Percentiles rank a stretch among this genome's conserved stretches.
phyloP scores from a whole-genome alignment of 2,329 filamentous ascomycete species.

The Fusarium floridanum region DNA sequence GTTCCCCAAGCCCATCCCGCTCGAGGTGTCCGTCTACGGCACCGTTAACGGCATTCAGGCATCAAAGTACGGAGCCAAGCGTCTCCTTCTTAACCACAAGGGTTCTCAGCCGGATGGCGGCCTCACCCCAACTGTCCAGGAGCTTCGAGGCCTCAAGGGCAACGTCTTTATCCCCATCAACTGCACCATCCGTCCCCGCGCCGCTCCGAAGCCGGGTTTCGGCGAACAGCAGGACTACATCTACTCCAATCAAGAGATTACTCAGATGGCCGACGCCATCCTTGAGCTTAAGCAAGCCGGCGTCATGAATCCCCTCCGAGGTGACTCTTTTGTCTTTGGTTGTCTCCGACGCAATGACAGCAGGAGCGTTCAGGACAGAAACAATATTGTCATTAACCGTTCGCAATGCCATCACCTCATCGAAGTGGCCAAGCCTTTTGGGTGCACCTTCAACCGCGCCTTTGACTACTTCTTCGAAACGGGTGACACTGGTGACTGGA shows the following conservation, averaged over 20 bases:
- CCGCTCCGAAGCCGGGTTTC: constrained; percentile 24
- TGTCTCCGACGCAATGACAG: constrained; percentile 49
- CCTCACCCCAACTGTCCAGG: constrained; percentile 61
- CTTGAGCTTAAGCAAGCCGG: constrained; percentile 52
- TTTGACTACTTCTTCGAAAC: constrained; percentile 62
- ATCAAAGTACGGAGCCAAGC: constrained; percentile 58
- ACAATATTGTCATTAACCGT: constrained; percentile 53
- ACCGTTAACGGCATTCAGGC: constrained; percentile 55
- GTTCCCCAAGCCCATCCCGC: constrained; percentile 43
- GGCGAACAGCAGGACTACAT: constrained; percentile 59
- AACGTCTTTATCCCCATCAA: constrained; percentile 58
- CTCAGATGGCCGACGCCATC: constrained; percentile 59
- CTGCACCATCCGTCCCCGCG: constrained; percentile 67
- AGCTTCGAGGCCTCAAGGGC: constrained; percentile 51
- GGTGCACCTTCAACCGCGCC: constrained; percentile 68
- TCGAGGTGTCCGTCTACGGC: constrained; percentile 70
- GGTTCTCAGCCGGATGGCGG: constrained; percentile 65
- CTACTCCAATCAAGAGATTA: constrained; percentile 61
- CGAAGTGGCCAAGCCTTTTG: constrained; percentile 55
- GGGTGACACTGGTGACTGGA: constrained; percentile 31
- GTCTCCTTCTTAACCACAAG: constrained; percentile 67
- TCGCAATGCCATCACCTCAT: constrained; percentile 58
- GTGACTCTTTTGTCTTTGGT: constrained; percentile 71
- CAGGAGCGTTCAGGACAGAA: not conserved
- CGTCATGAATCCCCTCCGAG: constrained; percentile 54